Evolutionary conservation across 345 rosid genomes (phyloP).

Genomic region (Orychophragmus violaceus): DNA sequence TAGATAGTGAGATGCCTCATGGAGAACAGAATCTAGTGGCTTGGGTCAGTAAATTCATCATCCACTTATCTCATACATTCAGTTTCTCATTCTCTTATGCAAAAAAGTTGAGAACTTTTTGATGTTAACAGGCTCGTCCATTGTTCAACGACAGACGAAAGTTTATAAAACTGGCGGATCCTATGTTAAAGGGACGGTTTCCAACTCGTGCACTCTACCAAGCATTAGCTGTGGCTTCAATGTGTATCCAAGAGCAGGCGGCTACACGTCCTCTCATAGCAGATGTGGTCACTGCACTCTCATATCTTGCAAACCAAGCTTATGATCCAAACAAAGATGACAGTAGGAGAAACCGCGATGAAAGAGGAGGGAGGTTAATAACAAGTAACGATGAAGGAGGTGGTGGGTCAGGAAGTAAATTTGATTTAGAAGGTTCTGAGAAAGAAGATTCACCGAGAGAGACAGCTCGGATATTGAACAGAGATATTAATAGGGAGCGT

Average conservation of each 20-base stretch:
- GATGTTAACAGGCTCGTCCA: conserved; percentile 65
- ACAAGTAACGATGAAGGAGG: conserved; percentile 63
- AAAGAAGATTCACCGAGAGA: conserved; percentile 90
- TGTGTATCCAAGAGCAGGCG: conserved; percentile 99
- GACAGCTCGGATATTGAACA: conserved; percentile 52
- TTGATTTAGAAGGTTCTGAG: conserved; percentile 77
- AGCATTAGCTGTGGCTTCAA: conserved; percentile 93
- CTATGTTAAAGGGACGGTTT: conserved; percentile 63
- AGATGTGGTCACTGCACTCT: conserved; percentile 90
- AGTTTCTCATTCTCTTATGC: neutral
- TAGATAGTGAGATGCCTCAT: conserved; percentile 76
- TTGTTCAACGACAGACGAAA: conserved; percentile 79
- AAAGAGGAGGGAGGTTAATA: conserved; percentile 46
- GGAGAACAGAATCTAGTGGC: conserved; percentile 94
- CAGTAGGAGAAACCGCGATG: conserved; percentile 46
- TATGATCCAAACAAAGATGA: conserved; percentile 65
- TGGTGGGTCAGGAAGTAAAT: conserved; percentile 63
- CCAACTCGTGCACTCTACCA: conserved; percentile 90
- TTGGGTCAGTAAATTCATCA: conserved; percentile 51
- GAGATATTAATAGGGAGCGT: conserved; percentile 78
- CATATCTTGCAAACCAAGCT: conserved; percentile 81
- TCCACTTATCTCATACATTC: neutral
- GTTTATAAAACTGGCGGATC: conserved; percentile 77
- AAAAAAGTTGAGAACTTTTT: neutral
- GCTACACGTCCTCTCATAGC: conserved; percentile 92